These are phyloP conservation scores for Crithidia fasciculata DNA, from an alignment of 208 protist genomes.

Conservation along the genomic window DNA sequence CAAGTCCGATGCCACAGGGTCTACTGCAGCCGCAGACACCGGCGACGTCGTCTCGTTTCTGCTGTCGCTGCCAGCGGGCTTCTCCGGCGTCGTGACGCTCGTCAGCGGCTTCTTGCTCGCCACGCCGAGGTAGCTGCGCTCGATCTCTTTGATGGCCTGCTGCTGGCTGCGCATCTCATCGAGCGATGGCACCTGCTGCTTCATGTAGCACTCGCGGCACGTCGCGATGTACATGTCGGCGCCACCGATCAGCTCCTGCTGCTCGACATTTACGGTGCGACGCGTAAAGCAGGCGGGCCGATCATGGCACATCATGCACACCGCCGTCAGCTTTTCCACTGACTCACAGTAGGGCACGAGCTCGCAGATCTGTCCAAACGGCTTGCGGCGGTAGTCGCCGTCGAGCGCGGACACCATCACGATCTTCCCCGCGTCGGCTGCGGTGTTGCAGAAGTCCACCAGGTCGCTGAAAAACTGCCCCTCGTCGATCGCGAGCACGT, in stretches of 20 bases:
- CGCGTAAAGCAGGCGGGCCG: conserved; percentile 87
- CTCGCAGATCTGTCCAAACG: conserved; percentile 86
- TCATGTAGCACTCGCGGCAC: conserved; percentile 86
- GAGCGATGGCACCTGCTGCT: conserved; percentile 28
- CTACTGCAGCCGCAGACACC: not conserved
- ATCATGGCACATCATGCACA: conserved; percentile 91
- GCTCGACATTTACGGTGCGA: conserved; percentile 62
- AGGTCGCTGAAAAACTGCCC: conserved; percentile 96
- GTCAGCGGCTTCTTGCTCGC: conserved; percentile 10
- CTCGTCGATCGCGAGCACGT: conserved; percentile 94
- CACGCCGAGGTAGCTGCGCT: conserved; percentile 26
- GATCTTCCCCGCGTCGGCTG: conserved; percentile 90
- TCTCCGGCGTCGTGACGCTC: conserved; percentile 21
- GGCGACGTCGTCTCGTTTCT: conserved; percentile 9
- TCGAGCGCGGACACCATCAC: conserved; percentile 96
- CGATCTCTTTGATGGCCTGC: conserved; percentile 39
- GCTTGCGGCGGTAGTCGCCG: conserved; percentile 91
- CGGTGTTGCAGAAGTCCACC: conserved; percentile 77
- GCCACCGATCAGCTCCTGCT: conserved; percentile 93
- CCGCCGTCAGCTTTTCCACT: conserved; percentile 92
- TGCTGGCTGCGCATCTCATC: conserved; percentile 32
- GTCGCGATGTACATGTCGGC: conserved; percentile 94
- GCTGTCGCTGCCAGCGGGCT: conserved; percentile 3
- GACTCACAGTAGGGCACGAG: conserved; percentile 89
- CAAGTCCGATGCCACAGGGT: conserved; percentile 1